Evolutionary conservation across 495 filamentous ascomycete genomes (phyloP), one percentile per base, ranked within the genome.

Genomic region (Parachaetomium inaequale): DNA sequence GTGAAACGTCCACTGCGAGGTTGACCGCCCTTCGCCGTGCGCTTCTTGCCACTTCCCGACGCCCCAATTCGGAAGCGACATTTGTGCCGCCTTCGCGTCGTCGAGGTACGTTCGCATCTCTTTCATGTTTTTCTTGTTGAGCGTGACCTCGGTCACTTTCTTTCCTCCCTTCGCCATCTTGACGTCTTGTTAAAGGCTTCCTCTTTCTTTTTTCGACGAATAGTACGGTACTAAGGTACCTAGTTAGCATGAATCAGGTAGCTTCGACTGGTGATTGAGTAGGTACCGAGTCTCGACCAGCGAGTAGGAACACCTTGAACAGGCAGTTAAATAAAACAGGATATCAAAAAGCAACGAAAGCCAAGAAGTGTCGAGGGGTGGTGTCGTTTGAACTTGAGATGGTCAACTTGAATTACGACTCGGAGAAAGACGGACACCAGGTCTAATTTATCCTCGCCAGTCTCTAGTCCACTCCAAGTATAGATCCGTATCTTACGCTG

Each of bases 201-300:
- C 43, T 47, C 12, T 47, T 47, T 17, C n/a, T n/a, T 47, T 4
- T 21, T 25, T 25, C 21, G 43, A 47, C 43, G 43, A 25, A 47
- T 47, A 47, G 12, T 47, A 47, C 11, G 43, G 43, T 47, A 25
- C n/a, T 47, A 47, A 47, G 43, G 21, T 25, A 47, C 43, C n/a
- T 23, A 25, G 43, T 47, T 25, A 47, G 43, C 43, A 15, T 47
- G 43, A 17, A 47, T 47, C 21, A 47, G 43, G 21, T 47, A 47
- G 43, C 43, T 47, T 47, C 43, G 43, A 47, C 43, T 47, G 43
- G 21, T 47, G 43, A 47, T 47, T 5, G 21, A 25, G 43, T 47
- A 47, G n/a, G 15, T 47, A 21, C 43, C 43, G 43, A 47, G 43
- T 47, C 43, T 47, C 43, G 43, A 47, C 43, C 43, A 47, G 43